Evolutionary conservation across 2,329 filamentous ascomycete genomes (phyloP).

Genomic region (Colletotrichum eremochloae): DNA sequence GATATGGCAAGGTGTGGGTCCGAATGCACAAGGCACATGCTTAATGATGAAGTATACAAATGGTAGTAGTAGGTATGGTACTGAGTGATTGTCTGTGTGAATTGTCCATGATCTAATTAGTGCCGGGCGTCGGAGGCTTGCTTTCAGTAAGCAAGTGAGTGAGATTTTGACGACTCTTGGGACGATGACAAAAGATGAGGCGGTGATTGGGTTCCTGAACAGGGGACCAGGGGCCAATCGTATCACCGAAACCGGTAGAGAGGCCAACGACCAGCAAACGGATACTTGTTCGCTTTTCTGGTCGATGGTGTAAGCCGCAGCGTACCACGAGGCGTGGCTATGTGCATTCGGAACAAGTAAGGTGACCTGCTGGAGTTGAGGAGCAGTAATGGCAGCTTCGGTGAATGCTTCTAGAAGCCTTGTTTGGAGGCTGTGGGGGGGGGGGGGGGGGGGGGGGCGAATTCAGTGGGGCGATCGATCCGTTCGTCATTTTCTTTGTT

Average conservation of each 20-base stretch:
- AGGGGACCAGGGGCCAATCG: background rate
- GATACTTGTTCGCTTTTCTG: background rate
- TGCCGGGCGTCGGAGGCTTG: background rate
- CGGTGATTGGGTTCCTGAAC: background rate
- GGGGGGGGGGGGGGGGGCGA: background rate
- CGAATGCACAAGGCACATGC: background rate
- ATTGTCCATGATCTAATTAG: background rate
- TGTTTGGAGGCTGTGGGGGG: background rate
- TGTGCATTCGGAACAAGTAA: background rate
- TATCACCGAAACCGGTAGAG: background rate
- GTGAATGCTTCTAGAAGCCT: conserved; percentile 9
- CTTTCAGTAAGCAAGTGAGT: background rate
- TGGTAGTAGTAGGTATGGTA: background rate
- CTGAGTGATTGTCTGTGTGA: background rate
- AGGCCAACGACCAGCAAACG: background rate
- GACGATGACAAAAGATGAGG: background rate
- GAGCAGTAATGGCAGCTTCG: background rate
- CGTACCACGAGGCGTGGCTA: background rate
- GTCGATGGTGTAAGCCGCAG: background rate
- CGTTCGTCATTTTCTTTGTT: background rate
- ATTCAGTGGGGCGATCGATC: background rate
- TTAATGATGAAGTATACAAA: conserved; percentile 9
- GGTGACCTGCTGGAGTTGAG: background rate
- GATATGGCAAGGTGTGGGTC: conserved; percentile 1
- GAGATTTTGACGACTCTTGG: background rate